These are phyloP conservation scores for Symbiodinium natans DNA, from an alignment of 73 alveolate species.

Conservation along the genomic window DNA sequence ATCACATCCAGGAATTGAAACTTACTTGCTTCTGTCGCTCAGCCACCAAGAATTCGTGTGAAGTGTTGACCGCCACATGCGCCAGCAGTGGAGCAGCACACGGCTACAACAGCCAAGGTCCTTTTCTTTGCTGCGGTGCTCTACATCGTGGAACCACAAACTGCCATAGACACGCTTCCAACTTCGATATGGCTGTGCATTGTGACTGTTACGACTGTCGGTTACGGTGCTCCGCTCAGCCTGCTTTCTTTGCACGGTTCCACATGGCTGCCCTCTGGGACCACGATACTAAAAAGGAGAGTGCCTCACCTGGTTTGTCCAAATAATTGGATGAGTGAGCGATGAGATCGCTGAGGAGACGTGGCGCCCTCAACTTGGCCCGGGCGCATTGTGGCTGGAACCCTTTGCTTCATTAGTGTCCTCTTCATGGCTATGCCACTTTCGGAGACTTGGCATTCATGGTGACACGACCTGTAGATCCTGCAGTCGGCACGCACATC, in stretches of 20 bases:
- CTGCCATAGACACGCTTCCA: not conserved
- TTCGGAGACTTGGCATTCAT: conserved; percentile 24
- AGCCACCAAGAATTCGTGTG: too few relatives aligned
- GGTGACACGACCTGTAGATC: not conserved
- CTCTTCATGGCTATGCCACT: conserved; percentile 82
- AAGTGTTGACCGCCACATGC: too few relatives aligned
- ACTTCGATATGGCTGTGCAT: not conserved
- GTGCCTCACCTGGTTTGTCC: too few relatives aligned
- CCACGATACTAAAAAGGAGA: too few relatives aligned
- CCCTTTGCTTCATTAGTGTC: conserved; percentile 41
- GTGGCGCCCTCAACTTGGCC: conserved; percentile 55
- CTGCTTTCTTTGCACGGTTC: too few relatives aligned
- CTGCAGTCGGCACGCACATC: too few relatives aligned
- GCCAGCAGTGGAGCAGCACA: too few relatives aligned
- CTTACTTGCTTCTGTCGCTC: too few relatives aligned
- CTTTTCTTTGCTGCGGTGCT: conserved; percentile 51
- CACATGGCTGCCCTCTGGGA: too few relatives aligned
- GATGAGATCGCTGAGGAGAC: not conserved
- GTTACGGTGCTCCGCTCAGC: conserved; percentile 19
- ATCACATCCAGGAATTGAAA: too few relatives aligned
- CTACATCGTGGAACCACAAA: conserved; percentile 29
- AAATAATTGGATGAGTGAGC: not conserved
- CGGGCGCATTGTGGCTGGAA: conserved; percentile 51
- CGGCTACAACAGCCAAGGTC: too few relatives aligned
- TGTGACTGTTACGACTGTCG: not conserved